These are phyloP conservation scores for Debaryomyces prosopidis DNA, from an alignment of 805 yeast species.

Conservation along the genomic window DNA sequence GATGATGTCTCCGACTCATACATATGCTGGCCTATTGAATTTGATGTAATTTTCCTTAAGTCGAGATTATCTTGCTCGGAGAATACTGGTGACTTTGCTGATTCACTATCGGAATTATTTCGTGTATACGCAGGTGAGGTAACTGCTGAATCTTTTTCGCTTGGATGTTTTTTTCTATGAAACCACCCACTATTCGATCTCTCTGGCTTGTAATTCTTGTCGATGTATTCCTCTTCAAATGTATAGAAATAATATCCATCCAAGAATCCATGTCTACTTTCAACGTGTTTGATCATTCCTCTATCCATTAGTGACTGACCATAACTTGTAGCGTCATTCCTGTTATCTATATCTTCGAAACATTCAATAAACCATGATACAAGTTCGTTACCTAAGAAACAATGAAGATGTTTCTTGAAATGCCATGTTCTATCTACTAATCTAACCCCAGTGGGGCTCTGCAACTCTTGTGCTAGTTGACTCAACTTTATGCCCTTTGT, in stretches of 20 bases:
- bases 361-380: constrained; percentile 83
- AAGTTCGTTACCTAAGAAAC: constrained; percentile 83
- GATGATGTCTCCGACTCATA: constrained; percentile 23
- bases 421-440: constrained; percentile 90
- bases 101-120: constrained; percentile 28
- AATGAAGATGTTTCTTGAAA: constrained; percentile 70
- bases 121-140: constrained; percentile 15
- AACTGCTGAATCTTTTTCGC: constrained; percentile 8
- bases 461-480: constrained; percentile 65
- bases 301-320: constrained; percentile 77
- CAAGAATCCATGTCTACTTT: constrained; percentile 75
- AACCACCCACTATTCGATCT: constrained; percentile 30
- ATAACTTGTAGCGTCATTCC: constrained; percentile 80
- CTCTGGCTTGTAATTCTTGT: constrained; percentile 24
- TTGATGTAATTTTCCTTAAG: constrained; percentile 19
- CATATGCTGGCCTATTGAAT: constrained; percentile 6
- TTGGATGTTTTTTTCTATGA: constrained; percentile 20
- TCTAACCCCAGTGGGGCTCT: constrained; percentile 54
- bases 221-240: constrained; percentile 55
- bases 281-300: constrained; percentile 79
- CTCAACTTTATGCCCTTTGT: constrained; percentile 50
- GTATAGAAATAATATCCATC: constrained; percentile 94
- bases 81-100: constrained; percentile 25
- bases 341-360: constrained; percentile 73
- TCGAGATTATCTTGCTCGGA: constrained; percentile 18